Evolutionary conservation across 1,284 basidiomycete species (phyloP).

Genomic region (Ganoderma resinaceum): DNA sequence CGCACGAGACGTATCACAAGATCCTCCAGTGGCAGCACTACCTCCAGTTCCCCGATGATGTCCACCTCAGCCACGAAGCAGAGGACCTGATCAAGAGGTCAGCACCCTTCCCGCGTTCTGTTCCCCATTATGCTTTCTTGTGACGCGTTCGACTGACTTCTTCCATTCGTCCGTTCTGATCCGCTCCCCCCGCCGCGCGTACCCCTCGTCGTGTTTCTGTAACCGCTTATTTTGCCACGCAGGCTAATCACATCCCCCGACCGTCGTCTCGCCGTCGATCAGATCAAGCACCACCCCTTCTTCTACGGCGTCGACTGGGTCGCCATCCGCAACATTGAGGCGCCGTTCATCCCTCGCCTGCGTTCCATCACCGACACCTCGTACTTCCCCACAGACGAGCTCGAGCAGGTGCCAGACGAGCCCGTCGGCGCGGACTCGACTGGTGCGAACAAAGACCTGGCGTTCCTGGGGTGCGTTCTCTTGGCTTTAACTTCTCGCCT

Average conservation of each 20-base stretch:
- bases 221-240: constrained; percentile 5
- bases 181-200: constrained; percentile 2
- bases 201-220: constrained; percentile 12
- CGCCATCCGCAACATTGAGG: constrained; percentile 90
- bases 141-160: background rate
- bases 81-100: constrained; percentile 90
- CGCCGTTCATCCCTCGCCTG: constrained; percentile 94
- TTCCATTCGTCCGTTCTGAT: background rate
- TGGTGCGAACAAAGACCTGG: constrained; percentile 87
- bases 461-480: constrained; percentile 85
- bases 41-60: constrained; percentile 95
- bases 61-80: constrained; percentile 91
- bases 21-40: constrained; percentile 96
- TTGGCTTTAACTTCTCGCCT: background rate
- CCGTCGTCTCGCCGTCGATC: constrained; percentile 80
- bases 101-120: constrained; percentile 30
- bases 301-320: constrained; percentile 98
- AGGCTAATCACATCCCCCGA: constrained; percentile 90
- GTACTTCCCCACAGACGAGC: constrained; percentile 97
- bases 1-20: constrained; percentile 98
- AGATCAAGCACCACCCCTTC: constrained; percentile 95
- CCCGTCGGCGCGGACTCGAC: constrained; percentile 72
- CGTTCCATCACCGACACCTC: constrained; percentile 94
- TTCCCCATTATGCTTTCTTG: background rate
- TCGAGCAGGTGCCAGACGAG: constrained; percentile 84